phyloP scores from a whole-genome alignment of 2,329 filamentous ascomycete species.

The Simplicillium aogashimaense region DNA sequence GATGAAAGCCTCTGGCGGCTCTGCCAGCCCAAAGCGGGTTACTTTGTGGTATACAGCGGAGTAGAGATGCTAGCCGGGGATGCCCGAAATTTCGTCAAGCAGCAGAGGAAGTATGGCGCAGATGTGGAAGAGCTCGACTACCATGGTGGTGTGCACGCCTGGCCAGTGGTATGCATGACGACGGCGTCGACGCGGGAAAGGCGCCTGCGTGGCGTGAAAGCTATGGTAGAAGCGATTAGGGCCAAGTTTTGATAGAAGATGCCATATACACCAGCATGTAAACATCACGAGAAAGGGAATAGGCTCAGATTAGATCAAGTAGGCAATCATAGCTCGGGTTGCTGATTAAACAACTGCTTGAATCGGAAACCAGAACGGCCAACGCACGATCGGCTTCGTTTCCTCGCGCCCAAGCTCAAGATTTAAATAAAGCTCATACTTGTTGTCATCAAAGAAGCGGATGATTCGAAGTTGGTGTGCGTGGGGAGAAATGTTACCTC shows the following conservation, averaged over 20 bases:
- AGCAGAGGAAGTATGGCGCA: slow-evolving; percentile 42
- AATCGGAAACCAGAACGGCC: slow-evolving; percentile 33
- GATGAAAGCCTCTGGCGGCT: slow-evolving; percentile 56
- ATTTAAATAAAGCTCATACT: slow-evolving; percentile 21
- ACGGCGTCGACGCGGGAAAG: slow-evolving; percentile 36
- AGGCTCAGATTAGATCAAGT: slow-evolving; percentile 58
- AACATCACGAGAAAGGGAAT: too few relatives aligned
- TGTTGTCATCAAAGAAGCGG: slow-evolving; percentile 25
- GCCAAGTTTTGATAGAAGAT: slow-evolving; percentile 11
- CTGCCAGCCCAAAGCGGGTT: slow-evolving; percentile 56
- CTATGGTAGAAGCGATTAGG: slow-evolving; percentile 28
- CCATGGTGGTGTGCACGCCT: slow-evolving; percentile 64
- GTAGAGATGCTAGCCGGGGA: slow-evolving; percentile 72
- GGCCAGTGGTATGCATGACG: slow-evolving; percentile 64
- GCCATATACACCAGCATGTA: too few relatives aligned
- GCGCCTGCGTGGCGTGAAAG: slow-evolving; percentile 41
- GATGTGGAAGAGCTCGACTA: slow-evolving; percentile 50
- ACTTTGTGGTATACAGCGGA: slow-evolving; percentile 61
- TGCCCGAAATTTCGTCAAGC: slow-evolving; percentile 48
- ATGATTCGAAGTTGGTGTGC: background rate
- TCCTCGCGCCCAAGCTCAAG: slow-evolving; percentile 20
- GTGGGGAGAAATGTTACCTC: background rate
- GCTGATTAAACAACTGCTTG: slow-evolving; percentile 10
- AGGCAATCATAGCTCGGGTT: slow-evolving; percentile 25
- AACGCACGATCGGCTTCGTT: slow-evolving; percentile 37